Base-by-base conservation (phyloP, 1,284 basidiomycete species). In the Pseudozyma hubeiensis region DNA sequence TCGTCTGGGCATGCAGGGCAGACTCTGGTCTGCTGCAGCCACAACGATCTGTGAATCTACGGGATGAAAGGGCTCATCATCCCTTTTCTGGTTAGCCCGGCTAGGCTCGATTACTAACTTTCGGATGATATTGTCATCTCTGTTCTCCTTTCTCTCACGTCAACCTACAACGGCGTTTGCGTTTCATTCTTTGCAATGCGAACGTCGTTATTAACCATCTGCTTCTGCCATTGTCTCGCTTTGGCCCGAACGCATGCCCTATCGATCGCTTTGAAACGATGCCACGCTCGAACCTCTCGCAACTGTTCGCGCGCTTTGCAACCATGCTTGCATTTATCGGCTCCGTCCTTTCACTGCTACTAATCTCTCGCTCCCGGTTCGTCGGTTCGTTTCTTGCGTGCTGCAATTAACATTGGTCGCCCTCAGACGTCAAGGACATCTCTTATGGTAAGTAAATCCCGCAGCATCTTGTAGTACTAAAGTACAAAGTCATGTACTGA, bases 401-500 rank as follows among this genome's bases (percentile, higher is more conserved):
- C 37, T 35, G 31, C 48, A 53, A 53, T 43, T 19, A 16, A 35
- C 17, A 19, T 72, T 57, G 57, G 52, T 56, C 39, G 29, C 34
- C 33, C 47, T 47, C 87, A 94, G 93, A 94, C 87, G 93, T 94
- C 85, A 95, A 95, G 90, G 93, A 95, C 87, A 93, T 95, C 79
- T 91, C 92, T 73, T 94, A 93, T 86, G 93, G 93, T 94, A 81
- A 86, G 92, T 24, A 24, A 24, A 24, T 4, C 4, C 24, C 24
- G 24, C 24, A 24, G 24, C 24, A 24, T 24, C 24, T 89, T 53
- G 31, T 10, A 0, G 24, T 2, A 29, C 39, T 8, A 7, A 33
- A 30, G 19, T n/a, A 19, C 31, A n/a, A 5, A 30, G n/a, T 14
- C 45, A n/a, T 16, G 7, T 34, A n/a, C 31, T 37, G 33, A 46